Evolutionary conservation across 805 yeast genomes (phyloP).

Genomic region (Metschnikowia rubicola): DNA sequence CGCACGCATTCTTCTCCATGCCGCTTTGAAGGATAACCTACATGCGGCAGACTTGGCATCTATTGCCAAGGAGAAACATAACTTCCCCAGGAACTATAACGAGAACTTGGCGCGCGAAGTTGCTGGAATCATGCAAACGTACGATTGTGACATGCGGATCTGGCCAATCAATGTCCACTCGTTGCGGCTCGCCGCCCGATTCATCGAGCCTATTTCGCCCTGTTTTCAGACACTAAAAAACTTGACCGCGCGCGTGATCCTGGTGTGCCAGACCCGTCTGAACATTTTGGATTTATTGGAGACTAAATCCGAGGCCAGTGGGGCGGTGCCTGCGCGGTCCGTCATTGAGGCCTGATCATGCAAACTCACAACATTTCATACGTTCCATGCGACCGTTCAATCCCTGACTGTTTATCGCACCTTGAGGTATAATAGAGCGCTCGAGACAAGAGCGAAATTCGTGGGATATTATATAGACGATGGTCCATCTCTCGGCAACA

Average conservation of each 20-base stretch:
- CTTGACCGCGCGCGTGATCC: slow-evolving; percentile 14
- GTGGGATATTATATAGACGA: too few relatives aligned
- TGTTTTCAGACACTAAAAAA: slow-evolving; percentile 13
- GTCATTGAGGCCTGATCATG: background rate
- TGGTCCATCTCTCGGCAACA: too few relatives aligned
- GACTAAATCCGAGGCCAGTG: background rate
- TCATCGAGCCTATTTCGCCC: slow-evolving; percentile 6
- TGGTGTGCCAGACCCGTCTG: slow-evolving; percentile 16
- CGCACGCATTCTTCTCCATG: slow-evolving; percentile 29
- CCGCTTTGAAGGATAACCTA: slow-evolving; percentile 15
- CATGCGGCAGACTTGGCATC: slow-evolving; percentile 13
- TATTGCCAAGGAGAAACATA: slow-evolving; percentile 21
- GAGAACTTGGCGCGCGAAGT: slow-evolving; percentile 32
- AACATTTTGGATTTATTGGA: slow-evolving; percentile 7
- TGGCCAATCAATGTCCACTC: slow-evolving; percentile 38
- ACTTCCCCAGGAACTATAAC: slow-evolving; percentile 25
- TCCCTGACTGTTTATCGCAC: too few relatives aligned
- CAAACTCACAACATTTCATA: too few relatives aligned
- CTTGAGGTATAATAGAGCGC: too few relatives aligned
- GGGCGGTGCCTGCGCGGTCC: background rate
- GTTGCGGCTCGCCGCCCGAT: slow-evolving; percentile 23
- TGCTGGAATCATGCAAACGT: slow-evolving; percentile 37
- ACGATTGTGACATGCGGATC: slow-evolving; percentile 29
- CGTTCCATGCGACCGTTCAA: too few relatives aligned
- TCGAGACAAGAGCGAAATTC: too few relatives aligned